phyloP scores from a whole-genome alignment of 306 rosid species.

The Fagus sylvatica region DNA sequence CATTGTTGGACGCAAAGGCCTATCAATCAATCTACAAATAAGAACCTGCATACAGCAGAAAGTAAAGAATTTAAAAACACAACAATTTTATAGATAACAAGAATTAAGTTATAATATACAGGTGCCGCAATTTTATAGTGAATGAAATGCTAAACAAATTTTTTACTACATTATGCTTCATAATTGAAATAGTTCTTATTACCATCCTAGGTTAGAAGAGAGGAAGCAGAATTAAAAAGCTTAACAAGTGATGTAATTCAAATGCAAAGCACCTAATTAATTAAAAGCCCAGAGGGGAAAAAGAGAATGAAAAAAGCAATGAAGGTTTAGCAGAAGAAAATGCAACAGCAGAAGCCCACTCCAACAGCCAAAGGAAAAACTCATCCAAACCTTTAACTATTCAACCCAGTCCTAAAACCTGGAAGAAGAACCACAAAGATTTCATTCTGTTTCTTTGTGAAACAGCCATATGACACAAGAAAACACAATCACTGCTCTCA shows the following conservation, averaged over 20 bases:
- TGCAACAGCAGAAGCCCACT: no score
- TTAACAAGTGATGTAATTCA: not conserved
- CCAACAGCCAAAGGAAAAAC: no score
- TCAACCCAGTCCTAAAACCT: no score
- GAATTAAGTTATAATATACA: not conserved
- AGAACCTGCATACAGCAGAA: conserved; percentile 75
- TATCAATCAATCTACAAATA: conserved; percentile 92
- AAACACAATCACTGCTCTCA: no score
- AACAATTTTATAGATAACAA: not conserved
- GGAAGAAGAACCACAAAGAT: no score
- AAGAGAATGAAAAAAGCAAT: not conserved
- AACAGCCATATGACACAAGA: no score
- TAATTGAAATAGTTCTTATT: not conserved
- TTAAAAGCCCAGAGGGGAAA: not conserved
- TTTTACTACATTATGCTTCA: not conserved
- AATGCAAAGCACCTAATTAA: not conserved
- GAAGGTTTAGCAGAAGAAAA: not conserved
- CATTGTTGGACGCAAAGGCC: conserved; percentile 98
- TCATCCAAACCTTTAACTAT: no score
- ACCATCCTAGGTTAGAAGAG: not conserved
- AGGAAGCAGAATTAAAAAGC: not conserved
- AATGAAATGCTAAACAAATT: not conserved
- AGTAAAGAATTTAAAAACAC: conserved; percentile 5
- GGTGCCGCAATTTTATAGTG: not conserved
- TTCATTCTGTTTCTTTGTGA: no score